These are phyloP conservation scores for Torulaspora globosa DNA, from an alignment of 1,139 yeast species.

Conservation along the genomic window DNA sequence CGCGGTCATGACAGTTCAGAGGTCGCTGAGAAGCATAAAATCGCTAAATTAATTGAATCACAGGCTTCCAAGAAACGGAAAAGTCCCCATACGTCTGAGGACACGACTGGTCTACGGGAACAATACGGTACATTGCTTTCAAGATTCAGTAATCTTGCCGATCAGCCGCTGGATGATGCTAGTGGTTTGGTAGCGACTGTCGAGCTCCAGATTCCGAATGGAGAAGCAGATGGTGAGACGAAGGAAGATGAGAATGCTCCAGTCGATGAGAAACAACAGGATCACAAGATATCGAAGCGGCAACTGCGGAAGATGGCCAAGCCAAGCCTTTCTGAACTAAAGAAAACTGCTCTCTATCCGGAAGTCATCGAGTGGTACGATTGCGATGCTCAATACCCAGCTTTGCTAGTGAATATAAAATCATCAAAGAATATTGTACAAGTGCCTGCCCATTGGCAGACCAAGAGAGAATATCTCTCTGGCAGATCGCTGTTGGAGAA, in stretches of 20 bases:
- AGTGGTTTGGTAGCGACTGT: background rate
- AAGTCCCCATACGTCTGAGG: background rate
- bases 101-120: conserved; percentile 4
- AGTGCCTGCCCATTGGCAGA: conserved; percentile 83
- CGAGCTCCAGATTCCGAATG: background rate
- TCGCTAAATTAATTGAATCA: conserved; percentile 9
- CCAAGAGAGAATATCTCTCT: conserved; percentile 74
- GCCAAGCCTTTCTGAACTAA: conserved; percentile 65
- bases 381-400: conserved; percentile 79
- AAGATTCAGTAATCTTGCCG: conserved; percentile 7
- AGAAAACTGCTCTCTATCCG: conserved; percentile 56
- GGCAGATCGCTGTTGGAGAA: conserved; percentile 67
- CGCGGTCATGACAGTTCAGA: background rate
- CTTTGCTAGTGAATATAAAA: conserved; percentile 60
- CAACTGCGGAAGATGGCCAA: conserved; percentile 51
- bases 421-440: conserved; percentile 63
- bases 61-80: background rate
- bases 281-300: conserved; percentile 33
- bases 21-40: conserved; percentile 5
- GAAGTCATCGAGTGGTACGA: conserved; percentile 84
- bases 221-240: conserved; percentile 1
- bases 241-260: conserved; percentile 2
- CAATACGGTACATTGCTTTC: conserved; percentile 9
- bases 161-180: background rate
- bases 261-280: conserved; percentile 1